These are phyloP conservation scores for Stemphylium beticola DNA, from an alignment of 2,329 filamentous ascomycete species.

Conservation along the genomic window DNA sequence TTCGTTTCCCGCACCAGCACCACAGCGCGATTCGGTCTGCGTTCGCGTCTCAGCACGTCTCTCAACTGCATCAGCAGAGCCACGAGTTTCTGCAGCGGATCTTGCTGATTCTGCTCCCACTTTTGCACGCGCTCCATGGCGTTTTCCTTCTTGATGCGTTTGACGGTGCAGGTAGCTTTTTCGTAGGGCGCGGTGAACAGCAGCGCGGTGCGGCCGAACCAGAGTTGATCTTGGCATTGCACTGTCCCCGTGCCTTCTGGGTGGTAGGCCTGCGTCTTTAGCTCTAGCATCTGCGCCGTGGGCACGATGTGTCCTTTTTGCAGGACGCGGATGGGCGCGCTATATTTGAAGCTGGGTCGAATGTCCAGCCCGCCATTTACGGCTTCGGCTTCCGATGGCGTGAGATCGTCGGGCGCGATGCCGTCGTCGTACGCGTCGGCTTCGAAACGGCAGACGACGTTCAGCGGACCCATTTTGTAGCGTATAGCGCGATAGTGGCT, in stretches of 20 bases:
- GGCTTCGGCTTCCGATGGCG: slow-evolving; percentile 10
- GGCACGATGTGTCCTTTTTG: slow-evolving; percentile 35
- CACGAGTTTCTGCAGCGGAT: slow-evolving; percentile 30
- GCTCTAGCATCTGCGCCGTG: slow-evolving; percentile 30
- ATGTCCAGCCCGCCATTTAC: slow-evolving; percentile 19
- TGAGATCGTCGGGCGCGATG: slow-evolving; percentile 16
- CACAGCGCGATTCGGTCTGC: slow-evolving; percentile 17
- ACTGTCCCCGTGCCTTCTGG: slow-evolving; percentile 9
- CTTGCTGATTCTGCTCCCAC: slow-evolving; percentile 34
- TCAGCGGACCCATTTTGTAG: slow-evolving; percentile 34
- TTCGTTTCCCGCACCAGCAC: slow-evolving; percentile 27
- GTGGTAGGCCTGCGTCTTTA: slow-evolving; percentile 31
- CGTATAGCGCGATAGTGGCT: slow-evolving; percentile 40
- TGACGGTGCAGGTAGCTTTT: slow-evolving; percentile 16
- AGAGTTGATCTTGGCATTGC: slow-evolving; percentile 36
- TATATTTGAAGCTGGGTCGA: slow-evolving; percentile 22
- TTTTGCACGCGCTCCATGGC: slow-evolving; percentile 20
- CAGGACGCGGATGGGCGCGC: slow-evolving; percentile 27
- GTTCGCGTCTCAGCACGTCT: slow-evolving; percentile 17
- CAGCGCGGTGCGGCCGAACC: slow-evolving; percentile 39
- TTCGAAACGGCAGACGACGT: slow-evolving; percentile 37
- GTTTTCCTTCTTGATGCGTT: slow-evolving; percentile 23
- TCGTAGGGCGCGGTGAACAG: slow-evolving; percentile 32
- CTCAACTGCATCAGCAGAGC: slow-evolving; percentile 23
- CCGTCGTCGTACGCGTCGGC: slow-evolving; percentile 37